These are phyloP conservation scores for Sporothrix phasma DNA, from an alignment of 2,329 filamentous ascomycete genomes.

Conservation along the genomic window DNA sequence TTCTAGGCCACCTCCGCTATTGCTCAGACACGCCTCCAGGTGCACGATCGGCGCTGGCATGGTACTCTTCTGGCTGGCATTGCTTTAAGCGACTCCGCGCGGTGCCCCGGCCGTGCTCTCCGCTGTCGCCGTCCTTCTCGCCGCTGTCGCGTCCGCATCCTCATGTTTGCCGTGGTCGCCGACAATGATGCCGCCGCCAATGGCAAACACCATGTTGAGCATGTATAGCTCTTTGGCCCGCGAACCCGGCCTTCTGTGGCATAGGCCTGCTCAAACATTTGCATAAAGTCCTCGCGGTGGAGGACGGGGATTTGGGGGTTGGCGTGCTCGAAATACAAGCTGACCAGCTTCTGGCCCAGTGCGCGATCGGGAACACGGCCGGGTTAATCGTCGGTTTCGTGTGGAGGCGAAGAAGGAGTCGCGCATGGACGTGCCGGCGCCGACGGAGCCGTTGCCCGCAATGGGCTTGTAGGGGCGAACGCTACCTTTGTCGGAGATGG, in stretches of 20 bases:
- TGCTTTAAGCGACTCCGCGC: slow-evolving; percentile 31
- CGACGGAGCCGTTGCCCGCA: slow-evolving; percentile 30
- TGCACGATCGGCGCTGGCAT: slow-evolving; percentile 90
- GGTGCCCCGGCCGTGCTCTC: slow-evolving; percentile 11
- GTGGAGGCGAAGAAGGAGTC: slow-evolving; percentile 95
- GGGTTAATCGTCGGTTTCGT: slow-evolving; percentile 80
- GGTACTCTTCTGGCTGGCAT: slow-evolving; percentile 86
- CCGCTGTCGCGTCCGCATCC: slow-evolving; percentile 13
- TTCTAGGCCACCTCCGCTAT: slow-evolving; percentile 80
- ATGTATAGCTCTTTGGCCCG: slow-evolving; percentile 81
- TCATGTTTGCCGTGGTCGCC: slow-evolving; percentile 44
- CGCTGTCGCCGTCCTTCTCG: neutral
- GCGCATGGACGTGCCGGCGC: slow-evolving; percentile 69
- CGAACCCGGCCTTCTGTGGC: slow-evolving; percentile 54
- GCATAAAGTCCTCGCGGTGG: slow-evolving; percentile 81
- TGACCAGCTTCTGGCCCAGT: slow-evolving; percentile 61
- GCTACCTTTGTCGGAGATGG: slow-evolving; percentile 55
- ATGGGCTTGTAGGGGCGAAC: slow-evolving; percentile 48
- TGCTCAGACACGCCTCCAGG: slow-evolving; percentile 75
- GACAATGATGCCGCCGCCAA: slow-evolving; percentile 87
- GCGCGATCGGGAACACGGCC: slow-evolving; percentile 74
- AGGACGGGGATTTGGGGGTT: slow-evolving; percentile 93
- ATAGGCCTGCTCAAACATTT: slow-evolving; percentile 76
- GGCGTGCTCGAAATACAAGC: slow-evolving; percentile 88
- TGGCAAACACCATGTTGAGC: slow-evolving; percentile 94